Evolutionary conservation across 305 asterid genomes (phyloP).

Genomic region (Withania somnifera): DNA sequence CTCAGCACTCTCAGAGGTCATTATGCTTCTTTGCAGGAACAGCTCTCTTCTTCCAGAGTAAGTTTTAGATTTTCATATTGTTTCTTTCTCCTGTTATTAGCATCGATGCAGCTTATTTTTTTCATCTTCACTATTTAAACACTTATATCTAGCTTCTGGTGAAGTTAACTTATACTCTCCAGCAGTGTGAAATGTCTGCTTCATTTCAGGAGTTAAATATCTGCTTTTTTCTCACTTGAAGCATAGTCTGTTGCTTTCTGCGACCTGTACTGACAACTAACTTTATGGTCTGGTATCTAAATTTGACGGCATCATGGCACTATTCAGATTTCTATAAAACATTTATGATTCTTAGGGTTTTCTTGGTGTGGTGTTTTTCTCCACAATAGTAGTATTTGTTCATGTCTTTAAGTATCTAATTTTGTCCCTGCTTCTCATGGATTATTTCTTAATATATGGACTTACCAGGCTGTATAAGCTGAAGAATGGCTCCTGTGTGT

Average conservation of each 20-base stretch:
- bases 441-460: background rate
- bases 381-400: background rate
- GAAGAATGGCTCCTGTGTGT: background rate
- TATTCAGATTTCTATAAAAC: background rate
- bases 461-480: background rate
- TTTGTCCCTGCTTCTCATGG: background rate
- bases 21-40: slow-evolving; percentile 72
- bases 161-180: background rate
- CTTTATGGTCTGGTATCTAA: background rate
- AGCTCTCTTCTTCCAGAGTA: slow-evolving; percentile 67
- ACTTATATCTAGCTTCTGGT: background rate
- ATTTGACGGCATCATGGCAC: background rate
- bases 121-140: background rate
- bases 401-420: background rate
- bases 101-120: background rate
- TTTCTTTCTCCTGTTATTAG: background rate
- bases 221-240: background rate
- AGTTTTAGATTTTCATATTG: slow-evolving; percentile 9
- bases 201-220: background rate
- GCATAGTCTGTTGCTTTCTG: background rate
- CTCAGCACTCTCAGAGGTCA: slow-evolving; percentile 84
- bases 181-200: background rate
- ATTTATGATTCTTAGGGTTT: background rate
- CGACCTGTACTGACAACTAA: background rate
- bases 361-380: background rate